Conservation (phyloP, 1,139 yeast species). For the Saccharomyces hybrid region DNA sequence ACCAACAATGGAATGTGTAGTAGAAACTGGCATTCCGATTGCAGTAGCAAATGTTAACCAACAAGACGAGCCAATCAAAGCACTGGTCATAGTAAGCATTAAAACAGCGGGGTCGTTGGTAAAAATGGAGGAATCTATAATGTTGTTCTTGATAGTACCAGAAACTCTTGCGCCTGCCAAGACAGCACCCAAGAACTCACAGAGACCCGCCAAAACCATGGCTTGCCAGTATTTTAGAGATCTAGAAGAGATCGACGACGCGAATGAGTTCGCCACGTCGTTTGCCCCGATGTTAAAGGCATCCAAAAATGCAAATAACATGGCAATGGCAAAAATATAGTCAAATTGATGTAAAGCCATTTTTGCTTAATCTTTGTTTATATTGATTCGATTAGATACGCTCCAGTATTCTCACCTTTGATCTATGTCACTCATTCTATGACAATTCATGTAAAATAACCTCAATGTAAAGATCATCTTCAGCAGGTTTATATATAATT, state of each 20-base stretch:
- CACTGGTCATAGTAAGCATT: constrained; percentile 70
- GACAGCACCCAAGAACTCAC: constrained; percentile 71
- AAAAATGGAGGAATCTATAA: constrained; percentile 46
- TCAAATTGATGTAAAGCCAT: constrained; percentile 48
- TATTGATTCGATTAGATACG: not conserved
- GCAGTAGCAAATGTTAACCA: constrained; percentile 65
- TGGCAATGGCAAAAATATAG: constrained; percentile 56
- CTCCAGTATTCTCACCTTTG: not conserved
- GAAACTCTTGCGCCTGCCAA: constrained; percentile 64
- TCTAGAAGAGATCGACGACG: constrained; percentile 64
- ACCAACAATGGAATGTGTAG: constrained; percentile 75
- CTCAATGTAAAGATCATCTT: not conserved
- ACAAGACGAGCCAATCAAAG: constrained; percentile 63
- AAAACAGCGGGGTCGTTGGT: constrained; percentile 55
- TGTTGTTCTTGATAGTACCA: constrained; percentile 58
- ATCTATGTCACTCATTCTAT: not conserved
- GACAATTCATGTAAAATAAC: not conserved
- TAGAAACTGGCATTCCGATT: constrained; percentile 68
- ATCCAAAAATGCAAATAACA: constrained; percentile 67
- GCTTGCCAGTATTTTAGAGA: constrained; percentile 70
- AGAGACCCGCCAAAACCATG: constrained; percentile 56
- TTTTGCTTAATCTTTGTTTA: not conserved
- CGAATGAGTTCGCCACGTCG: constrained; percentile 76
- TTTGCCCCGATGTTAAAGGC: constrained; percentile 84
- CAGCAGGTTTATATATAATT: not conserved